These are phyloP conservation scores for Neofusicoccum ribis DNA, from an alignment of 2,329 filamentous ascomycete species.

Conservation along the genomic window DNA sequence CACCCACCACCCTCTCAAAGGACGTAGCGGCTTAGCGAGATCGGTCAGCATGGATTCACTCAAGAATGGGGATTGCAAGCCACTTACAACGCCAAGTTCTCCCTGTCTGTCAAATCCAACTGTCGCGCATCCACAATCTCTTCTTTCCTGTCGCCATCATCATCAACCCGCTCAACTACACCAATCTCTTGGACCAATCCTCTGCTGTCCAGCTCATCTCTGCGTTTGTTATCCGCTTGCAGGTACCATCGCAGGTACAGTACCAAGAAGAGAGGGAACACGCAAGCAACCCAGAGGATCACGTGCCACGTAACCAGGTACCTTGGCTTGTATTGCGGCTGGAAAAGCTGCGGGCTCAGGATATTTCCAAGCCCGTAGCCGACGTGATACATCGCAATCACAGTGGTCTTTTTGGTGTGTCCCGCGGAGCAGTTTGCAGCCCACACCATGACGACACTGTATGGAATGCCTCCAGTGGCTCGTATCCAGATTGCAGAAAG, in stretches of 20 bases:
- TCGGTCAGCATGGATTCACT: neutral
- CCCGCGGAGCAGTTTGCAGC: conserved; percentile 21
- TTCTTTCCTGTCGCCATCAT: neutral
- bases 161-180: neutral
- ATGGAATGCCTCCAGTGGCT: conserved; percentile 31
- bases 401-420: conserved; percentile 48
- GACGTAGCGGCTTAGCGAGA: neutral
- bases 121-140: conserved; percentile 2
- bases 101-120: conserved; percentile 18
- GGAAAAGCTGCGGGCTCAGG: conserved; percentile 41
- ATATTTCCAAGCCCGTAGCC: conserved; percentile 40
- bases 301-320: conserved; percentile 35
- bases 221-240: conserved; percentile 42
- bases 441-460: conserved; percentile 22
- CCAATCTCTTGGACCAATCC: conserved; percentile 23
- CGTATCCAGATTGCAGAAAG: conserved; percentile 42
- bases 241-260: conserved; percentile 43
- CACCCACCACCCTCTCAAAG: neutral
- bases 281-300: conserved; percentile 37
- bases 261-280: conserved; percentile 43
- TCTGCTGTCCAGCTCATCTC: conserved; percentile 28
- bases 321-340: conserved; percentile 26
- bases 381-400: conserved; percentile 43
- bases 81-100: conserved; percentile 20
- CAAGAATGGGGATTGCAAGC: too few relatives aligned